These are phyloP conservation scores for Mycosphaerelloides madeirae DNA, from an alignment of 2,329 filamentous ascomycete genomes.

Conservation along the genomic window DNA sequence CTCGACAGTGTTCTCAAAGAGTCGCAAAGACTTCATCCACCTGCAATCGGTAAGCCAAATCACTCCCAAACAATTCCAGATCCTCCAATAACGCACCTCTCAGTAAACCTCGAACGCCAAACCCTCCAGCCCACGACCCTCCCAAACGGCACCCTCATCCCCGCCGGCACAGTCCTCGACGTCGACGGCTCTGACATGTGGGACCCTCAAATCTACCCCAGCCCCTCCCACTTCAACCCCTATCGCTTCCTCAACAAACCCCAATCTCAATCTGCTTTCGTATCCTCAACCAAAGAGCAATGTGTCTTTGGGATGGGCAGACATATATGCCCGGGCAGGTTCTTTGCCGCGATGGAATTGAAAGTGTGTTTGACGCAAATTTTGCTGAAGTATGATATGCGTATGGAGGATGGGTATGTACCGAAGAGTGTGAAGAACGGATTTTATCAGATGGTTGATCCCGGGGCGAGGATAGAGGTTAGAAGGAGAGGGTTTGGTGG, in stretches of 20 bases:
- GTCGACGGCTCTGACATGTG: conserved; percentile 13
- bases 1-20: conserved; percentile 32
- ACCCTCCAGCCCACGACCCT: conserved; percentile 22
- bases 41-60: conserved; percentile 12
- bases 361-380: conserved; percentile 32
- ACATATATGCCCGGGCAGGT: conserved; percentile 22
- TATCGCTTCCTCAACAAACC: conserved; percentile 21
- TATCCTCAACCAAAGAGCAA: conserved; percentile 20
- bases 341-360: conserved; percentile 33
- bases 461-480: no score
- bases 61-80: not conserved
- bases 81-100: conserved; percentile 6
- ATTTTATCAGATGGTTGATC: no score
- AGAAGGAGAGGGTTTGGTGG: no score
- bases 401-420: conserved; percentile 17
- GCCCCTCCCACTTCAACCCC: conserved; percentile 22
- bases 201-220: conserved; percentile 14
- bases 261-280: conserved; percentile 3
- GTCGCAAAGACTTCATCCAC: conserved; percentile 17
- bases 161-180: conserved; percentile 15
- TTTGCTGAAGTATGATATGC: conserved; percentile 33
- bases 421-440: not conserved
- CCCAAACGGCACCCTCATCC: conserved; percentile 25
- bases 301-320: conserved; percentile 29
- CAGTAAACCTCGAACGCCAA: conserved; percentile 22